Conservation (phyloP, 2,329 filamentous ascomycete species). For the Verticillium dahliae region DNA sequence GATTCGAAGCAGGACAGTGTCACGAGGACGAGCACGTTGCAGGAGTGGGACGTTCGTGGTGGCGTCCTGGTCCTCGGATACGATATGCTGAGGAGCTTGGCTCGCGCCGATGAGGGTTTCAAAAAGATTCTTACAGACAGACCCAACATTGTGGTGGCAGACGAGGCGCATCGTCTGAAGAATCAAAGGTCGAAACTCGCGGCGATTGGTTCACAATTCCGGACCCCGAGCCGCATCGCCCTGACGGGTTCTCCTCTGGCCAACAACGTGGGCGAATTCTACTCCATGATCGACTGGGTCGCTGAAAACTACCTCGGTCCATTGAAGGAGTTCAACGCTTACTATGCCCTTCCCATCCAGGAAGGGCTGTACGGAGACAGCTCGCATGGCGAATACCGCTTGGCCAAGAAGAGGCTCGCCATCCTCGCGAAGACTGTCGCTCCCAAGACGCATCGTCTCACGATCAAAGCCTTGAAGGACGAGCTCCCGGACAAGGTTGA, state of each 20-base stretch:
- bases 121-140: constrained; percentile 46
- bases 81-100: constrained; percentile 49
- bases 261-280: constrained; percentile 81
- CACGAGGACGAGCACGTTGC: constrained; percentile 12
- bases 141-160: constrained; percentile 70
- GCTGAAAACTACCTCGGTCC: constrained; percentile 71
- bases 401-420: constrained; percentile 58
- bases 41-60: constrained; percentile 54
- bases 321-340: constrained; percentile 57
- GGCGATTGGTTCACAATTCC: constrained; percentile 50
- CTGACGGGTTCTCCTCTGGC: constrained; percentile 81
- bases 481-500: constrained; percentile 72
- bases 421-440: constrained; percentile 66
- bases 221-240: constrained; percentile 67
- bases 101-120: constrained; percentile 20
- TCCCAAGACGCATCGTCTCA: constrained; percentile 72
- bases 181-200: constrained; percentile 50
- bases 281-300: constrained; percentile 82
- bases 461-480: constrained; percentile 56
- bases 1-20: constrained; percentile 23
- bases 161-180: constrained; percentile 80
- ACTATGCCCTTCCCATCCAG: constrained; percentile 69
- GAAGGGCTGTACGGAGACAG: constrained; percentile 65
- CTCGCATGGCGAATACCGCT: constrained; percentile 43
- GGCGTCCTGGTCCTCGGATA: constrained; percentile 78